Conservation (phyloP, 1,284 basidiomycete genomes). For the Rhodotorula sp. region DNA sequence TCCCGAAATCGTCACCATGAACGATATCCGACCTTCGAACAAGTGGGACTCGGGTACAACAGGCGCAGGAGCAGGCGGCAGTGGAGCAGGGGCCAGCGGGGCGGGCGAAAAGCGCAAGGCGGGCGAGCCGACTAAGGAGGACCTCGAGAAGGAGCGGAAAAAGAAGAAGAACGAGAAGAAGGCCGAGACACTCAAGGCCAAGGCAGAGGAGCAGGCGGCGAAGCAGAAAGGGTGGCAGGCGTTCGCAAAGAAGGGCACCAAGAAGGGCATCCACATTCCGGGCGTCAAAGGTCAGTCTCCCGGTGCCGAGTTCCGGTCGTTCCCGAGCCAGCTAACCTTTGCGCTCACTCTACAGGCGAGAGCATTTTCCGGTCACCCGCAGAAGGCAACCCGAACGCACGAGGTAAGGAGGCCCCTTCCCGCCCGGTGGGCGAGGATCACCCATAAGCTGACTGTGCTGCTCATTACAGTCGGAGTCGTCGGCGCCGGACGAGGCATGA, state of each 20-base stretch:
- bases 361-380: constrained; percentile 88
- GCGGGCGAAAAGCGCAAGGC: constrained; percentile 41
- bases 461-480: constrained; percentile 76
- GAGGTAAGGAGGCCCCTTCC: constrained; percentile 57
- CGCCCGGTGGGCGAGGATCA: constrained; percentile 19
- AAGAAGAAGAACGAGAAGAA: constrained; percentile 73
- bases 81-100: neutral
- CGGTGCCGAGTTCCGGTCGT: neutral
- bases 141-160: constrained; percentile 54
- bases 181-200: constrained; percentile 90
- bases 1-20: constrained; percentile 78
- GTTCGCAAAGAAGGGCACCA: constrained; percentile 93
- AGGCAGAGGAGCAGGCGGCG: constrained; percentile 81
- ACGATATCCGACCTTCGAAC: constrained; percentile 42
- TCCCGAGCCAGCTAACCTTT: too few species aligned
- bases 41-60: constrained; percentile 25
- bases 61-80: neutral
- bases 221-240: constrained; percentile 96
- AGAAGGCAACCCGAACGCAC: constrained; percentile 70
- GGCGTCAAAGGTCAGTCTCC: constrained; percentile 59
- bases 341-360: constrained; percentile 22
- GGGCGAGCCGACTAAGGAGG: constrained; percentile 29
- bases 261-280: constrained; percentile 82
- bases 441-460: constrained; percentile 28
- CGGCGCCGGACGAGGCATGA: constrained; percentile 90